phyloP scores from a whole-genome alignment of 352 stramenopile species.

The Pythium periplocum region DNA sequence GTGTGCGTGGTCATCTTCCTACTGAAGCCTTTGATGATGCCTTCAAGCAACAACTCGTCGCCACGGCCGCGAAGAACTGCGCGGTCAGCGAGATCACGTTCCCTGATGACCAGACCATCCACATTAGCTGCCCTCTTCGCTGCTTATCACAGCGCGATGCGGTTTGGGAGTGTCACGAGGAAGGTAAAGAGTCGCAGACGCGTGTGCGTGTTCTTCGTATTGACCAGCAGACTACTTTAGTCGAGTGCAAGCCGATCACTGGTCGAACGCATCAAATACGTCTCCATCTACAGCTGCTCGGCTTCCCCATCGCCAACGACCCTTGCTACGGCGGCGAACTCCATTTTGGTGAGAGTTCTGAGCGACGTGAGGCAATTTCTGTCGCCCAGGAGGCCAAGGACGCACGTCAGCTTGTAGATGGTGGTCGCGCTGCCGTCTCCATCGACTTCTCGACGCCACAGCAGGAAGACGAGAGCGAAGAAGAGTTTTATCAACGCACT shows the following conservation, averaged over 20 bases:
- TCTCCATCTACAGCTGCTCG: slow-evolving; percentile 92
- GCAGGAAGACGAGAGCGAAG: slow-evolving; percentile 54
- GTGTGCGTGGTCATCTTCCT: slow-evolving; percentile 89
- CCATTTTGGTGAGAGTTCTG: slow-evolving; percentile 78
- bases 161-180: slow-evolving; percentile 76
- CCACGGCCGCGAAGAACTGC: slow-evolving; percentile 36
- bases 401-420: not conserved
- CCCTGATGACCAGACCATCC: slow-evolving; percentile 35
- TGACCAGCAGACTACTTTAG: slow-evolving; percentile 74
- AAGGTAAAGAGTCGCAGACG: slow-evolving; percentile 80
- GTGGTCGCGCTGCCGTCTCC: slow-evolving; percentile 16
- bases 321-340: slow-evolving; percentile 95
- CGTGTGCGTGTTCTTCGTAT: slow-evolving; percentile 51
- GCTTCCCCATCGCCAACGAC: slow-evolving; percentile 96
- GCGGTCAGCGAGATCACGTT: slow-evolving; percentile 49
- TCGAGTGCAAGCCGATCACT: slow-evolving; percentile 92
- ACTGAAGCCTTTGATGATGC: slow-evolving; percentile 21
- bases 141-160: slow-evolving; percentile 80
- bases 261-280: slow-evolving; percentile 98
- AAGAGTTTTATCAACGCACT: slow-evolving; percentile 71
- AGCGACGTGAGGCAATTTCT: slow-evolving; percentile 38
- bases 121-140: slow-evolving; percentile 77
- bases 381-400: slow-evolving; percentile 33
- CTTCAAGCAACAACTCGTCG: slow-evolving; percentile 33
- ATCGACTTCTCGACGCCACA: slow-evolving; percentile 54